phyloP scores from a whole-genome alignment of 805 yeast genomes.

The Scheffersomyces amazonensis region DNA sequence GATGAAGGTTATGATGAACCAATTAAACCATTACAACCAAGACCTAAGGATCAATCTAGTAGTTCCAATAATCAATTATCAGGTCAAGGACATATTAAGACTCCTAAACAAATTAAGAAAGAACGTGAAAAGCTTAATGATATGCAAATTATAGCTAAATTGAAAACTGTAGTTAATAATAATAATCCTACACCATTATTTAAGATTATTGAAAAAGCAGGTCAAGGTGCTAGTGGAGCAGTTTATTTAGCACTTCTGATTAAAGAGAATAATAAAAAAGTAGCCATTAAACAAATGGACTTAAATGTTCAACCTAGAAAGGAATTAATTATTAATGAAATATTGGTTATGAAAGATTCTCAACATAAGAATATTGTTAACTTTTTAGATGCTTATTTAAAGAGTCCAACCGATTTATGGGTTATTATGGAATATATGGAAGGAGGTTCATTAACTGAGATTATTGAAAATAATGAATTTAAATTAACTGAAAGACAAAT shows the following conservation, averaged over 20 bases:
- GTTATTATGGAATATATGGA: slow-evolving; percentile 99
- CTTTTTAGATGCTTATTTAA: slow-evolving; percentile 84
- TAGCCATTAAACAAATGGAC: slow-evolving; percentile 97
- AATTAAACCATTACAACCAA: slow-evolving; percentile 25
- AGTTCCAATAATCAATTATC: slow-evolving; percentile 1
- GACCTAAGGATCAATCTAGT: slow-evolving; percentile 7
- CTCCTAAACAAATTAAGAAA: slow-evolving; percentile 37
- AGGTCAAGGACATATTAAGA: slow-evolving; percentile 19
- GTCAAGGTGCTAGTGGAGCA: slow-evolving; percentile 98
- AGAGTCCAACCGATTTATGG: slow-evolving; percentile 83
- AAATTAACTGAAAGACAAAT: slow-evolving; percentile 83
- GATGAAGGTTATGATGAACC: slow-evolving; percentile 6
- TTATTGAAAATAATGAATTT: slow-evolving; percentile 80
- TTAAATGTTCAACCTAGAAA: slow-evolving; percentile 87
- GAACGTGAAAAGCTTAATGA: slow-evolving; percentile 64
- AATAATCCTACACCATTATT: slow-evolving; percentile 84
- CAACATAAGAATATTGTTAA: slow-evolving; percentile 94
- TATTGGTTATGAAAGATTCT: slow-evolving; percentile 93
- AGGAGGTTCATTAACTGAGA: slow-evolving; percentile 96
- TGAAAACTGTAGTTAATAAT: slow-evolving; percentile 77
- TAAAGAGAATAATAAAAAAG: slow-evolving; percentile 57
- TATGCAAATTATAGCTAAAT: slow-evolving; percentile 77
- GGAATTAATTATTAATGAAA: slow-evolving; percentile 93
- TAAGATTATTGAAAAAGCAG: slow-evolving; percentile 78
- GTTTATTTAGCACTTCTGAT: slow-evolving; percentile 81